phyloP scores from a whole-genome alignment of 2,329 filamentous ascomycete genomes.

The Pseudonectria buxi region DNA sequence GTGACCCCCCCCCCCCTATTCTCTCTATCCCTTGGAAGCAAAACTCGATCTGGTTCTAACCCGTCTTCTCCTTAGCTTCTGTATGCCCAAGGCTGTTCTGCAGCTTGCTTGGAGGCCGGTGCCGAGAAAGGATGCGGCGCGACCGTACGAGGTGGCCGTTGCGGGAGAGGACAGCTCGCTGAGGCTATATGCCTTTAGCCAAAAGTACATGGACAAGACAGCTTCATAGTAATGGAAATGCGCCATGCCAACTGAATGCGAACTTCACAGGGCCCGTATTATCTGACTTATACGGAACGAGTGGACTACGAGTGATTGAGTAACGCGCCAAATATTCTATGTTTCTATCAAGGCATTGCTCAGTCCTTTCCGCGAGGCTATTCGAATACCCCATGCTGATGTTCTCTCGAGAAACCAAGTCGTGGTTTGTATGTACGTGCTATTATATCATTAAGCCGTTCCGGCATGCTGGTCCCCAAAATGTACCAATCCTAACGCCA shows the following conservation, averaged over 20 bases:
- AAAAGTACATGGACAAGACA: conserved; percentile 18
- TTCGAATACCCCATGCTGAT: conserved; percentile 12
- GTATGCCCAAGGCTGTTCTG: conserved; percentile 56
- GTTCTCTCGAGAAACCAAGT: conserved; percentile 1
- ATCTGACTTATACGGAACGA: not conserved
- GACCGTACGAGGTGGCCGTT: conserved; percentile 38
- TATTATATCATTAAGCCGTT: conserved; percentile 14
- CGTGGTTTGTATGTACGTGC: not conserved
- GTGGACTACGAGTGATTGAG: too few relatives aligned
- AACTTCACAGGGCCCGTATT: too few relatives aligned
- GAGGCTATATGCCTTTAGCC: conserved; percentile 45
- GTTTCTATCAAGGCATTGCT: too few relatives aligned
- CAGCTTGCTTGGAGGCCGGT: conserved; percentile 64
- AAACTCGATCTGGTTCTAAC: conserved; percentile 9
- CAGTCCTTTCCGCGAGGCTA: too few relatives aligned
- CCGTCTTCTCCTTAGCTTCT: conserved; percentile 15
- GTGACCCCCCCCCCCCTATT: conserved; percentile 11
- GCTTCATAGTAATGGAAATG: conserved; percentile 10
- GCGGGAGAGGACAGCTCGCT: conserved; percentile 57
- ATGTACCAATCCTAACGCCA: conserved; percentile 2
- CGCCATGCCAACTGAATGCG: not conserved
- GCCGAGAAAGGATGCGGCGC: conserved; percentile 19
- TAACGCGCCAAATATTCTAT: too few relatives aligned
- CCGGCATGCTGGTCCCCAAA: conserved; percentile 1
- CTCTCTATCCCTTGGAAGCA: too few relatives aligned